phyloP scores from a whole-genome alignment of 192 early-diverging fungal species.

The Geranomyces michiganensis region DNA sequence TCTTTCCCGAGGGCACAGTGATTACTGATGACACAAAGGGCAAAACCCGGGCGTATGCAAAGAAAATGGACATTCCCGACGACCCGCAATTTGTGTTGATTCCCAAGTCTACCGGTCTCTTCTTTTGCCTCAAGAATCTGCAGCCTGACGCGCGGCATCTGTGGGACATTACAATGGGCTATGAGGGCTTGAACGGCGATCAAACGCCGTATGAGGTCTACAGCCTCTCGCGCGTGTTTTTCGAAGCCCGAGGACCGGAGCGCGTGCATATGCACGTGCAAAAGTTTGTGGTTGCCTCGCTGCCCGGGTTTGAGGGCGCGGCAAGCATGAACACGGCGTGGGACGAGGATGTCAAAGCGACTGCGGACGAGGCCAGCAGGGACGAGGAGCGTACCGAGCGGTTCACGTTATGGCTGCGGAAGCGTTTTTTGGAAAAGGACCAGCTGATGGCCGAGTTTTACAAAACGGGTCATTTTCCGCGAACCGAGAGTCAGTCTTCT shows the following conservation, averaged over 20 bases:
- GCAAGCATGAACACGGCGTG: slow-evolving; percentile 13
- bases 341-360: slow-evolving; percentile 11
- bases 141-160: slow-evolving; percentile 69
- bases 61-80: slow-evolving; percentile 49
- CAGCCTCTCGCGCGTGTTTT: slow-evolving; percentile 74
- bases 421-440: slow-evolving; percentile 85
- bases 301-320: slow-evolving; percentile 47
- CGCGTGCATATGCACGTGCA: slow-evolving; percentile 80
- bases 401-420: slow-evolving; percentile 76
- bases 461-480: slow-evolving; percentile 68
- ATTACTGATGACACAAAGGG: slow-evolving; percentile 74
- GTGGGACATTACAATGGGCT: slow-evolving; percentile 90
- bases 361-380: slow-evolving; percentile 22
- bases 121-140: slow-evolving; percentile 69
- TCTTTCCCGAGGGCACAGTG: slow-evolving; percentile 97
- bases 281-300: slow-evolving; percentile 12
- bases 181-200: slow-evolving; percentile 70
- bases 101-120: slow-evolving; percentile 83
- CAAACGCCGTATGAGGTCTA: slow-evolving; percentile 85
- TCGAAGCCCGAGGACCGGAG: slow-evolving; percentile 71
- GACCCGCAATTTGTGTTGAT: slow-evolving; percentile 70
- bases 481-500: no score
- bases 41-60: slow-evolving; percentile 71
- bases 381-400: slow-evolving; percentile 56
- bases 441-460: slow-evolving; percentile 79